Evolutionary conservation across 345 rosid genomes (phyloP).

Genomic region (Brassica napus): Da-Ae NC_063443.1:16595001-16595500

Average conservation of each 20-base stretch:
- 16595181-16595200: background rate
- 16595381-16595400: too few relatives aligned
- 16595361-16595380: background rate
- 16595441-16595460: too few relatives aligned
- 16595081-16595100: background rate
- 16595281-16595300: background rate
- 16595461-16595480: too few relatives aligned
- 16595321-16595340: background rate
- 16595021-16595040: constrained; percentile 14
- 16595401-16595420: too few relatives aligned
- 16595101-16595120: background rate
- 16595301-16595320: background rate
- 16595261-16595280: background rate
- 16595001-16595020: constrained; percentile 27
- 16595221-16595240: background rate
- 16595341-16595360: background rate
- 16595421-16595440: too few relatives aligned
- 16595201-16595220: background rate
- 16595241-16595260: background rate
- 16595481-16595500: too few relatives aligned
- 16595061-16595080: background rate
- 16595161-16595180: too few relatives aligned
- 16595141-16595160: background rate
- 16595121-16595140: background rate
- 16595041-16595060: background rate